Conservation (phyloP, 768 basidiomycete genomes). For the Phallus indusiatus region DNA sequence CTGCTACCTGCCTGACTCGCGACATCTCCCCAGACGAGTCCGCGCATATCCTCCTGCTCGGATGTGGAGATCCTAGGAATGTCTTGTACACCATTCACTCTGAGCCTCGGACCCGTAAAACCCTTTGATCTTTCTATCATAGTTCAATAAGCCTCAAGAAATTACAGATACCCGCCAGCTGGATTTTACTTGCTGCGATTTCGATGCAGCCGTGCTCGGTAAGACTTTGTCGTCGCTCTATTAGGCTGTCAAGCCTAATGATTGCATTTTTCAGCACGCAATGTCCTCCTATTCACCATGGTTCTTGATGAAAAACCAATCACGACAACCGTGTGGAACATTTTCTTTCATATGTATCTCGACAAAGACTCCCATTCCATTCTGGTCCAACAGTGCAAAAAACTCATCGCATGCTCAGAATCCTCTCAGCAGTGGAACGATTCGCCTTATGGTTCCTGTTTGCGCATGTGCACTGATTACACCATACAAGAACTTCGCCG, state of each 20-base stretch:
- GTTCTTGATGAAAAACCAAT: slow-evolving; percentile 24
- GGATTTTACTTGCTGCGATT: slow-evolving; percentile 45
- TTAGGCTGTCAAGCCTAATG: neutral
- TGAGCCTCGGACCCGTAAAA: slow-evolving; percentile 1
- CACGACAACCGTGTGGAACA: slow-evolving; percentile 28
- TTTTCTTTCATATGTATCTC: slow-evolving; percentile 41
- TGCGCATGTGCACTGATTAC: slow-evolving; percentile 29
- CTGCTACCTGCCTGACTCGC: slow-evolving; percentile 39
- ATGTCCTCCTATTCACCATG: slow-evolving; percentile 37
- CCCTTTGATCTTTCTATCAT: slow-evolving; percentile 7
- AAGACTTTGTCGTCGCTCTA: neutral
- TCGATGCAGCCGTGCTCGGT: slow-evolving; percentile 40
- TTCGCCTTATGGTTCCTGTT: slow-evolving; percentile 27
- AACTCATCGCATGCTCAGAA: slow-evolving; percentile 26
- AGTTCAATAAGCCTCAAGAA: neutral
- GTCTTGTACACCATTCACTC: slow-evolving; percentile 39
- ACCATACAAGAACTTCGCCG: slow-evolving; percentile 31
- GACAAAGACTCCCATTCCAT: slow-evolving; percentile 25
- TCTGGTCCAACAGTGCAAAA: slow-evolving; percentile 30
- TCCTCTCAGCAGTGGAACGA: slow-evolving; percentile 29
- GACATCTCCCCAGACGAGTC: slow-evolving; percentile 36
- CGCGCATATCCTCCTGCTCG: slow-evolving; percentile 44
- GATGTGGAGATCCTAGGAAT: slow-evolving; percentile 48
- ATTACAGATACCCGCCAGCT: slow-evolving; percentile 22
- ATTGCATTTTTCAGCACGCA: slow-evolving; percentile 29